Evolutionary conservation across 164 flowering plant species (phyloP), one percentile per base, ranked within the genome.

Genomic region (Umbellularia californica): DNA sequence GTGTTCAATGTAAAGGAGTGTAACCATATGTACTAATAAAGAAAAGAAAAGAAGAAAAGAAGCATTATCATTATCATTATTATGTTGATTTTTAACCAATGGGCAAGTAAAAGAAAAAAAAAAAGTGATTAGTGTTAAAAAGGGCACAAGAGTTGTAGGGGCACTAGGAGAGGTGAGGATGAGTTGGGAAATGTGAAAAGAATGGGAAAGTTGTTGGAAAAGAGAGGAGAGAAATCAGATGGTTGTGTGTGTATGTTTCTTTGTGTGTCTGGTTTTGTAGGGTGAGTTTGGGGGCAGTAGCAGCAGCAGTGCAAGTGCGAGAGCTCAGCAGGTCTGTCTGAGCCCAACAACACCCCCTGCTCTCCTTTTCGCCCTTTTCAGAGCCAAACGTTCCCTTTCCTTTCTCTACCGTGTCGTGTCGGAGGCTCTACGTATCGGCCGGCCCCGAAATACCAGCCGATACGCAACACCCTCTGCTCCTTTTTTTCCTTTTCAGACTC

Each of bases 261-360:
- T 30, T 30, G 35, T 30, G 30, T 64, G 74, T 17, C 52, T 82
- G 90, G 74, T 17, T 17, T 64, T 82, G 90, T 84, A 83, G 88
- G 87, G 85, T 78, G 81, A 78, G 83, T 58, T 27, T 76, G 85
- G 84, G 84, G 81, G 79, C 85, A 82, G 33, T 4, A 3, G 33
- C 33, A 30, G 64, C 47, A 4, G 47, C 47, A 35, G 47, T 9
- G 9, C 11, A 11, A 41, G 11, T 75, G 81, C 73, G 76, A 72
- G 81, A 80, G 63, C 67, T 88, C 79, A 81, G 87, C 79, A 81
- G 87, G 87, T 85, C 87, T 81, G 76, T 66, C 71, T 60, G 47
- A 35, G 47, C 1, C 62, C 28, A 69, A 70, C 82, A 79, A 73
- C 88, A 75, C 24, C 10, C 58, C 25, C 51, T 70, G 79, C 77